Conservation (phyloP, 805 yeast genomes). For the Yamadazyma laniorum region DNA sequence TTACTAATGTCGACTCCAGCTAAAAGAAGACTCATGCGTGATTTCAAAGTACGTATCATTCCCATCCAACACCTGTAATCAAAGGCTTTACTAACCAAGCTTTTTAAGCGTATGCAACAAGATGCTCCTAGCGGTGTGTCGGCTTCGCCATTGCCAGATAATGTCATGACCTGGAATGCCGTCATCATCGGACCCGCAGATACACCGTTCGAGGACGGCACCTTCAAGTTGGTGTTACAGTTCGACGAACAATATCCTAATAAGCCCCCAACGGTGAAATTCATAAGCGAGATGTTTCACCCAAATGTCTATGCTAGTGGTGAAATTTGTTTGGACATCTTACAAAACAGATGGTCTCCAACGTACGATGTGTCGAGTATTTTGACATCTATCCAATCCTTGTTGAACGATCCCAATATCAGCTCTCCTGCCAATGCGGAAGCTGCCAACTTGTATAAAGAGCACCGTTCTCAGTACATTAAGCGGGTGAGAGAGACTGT, state of each 20-base stretch:
- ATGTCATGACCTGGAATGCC: conserved; percentile 96
- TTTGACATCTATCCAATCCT: conserved; percentile 85
- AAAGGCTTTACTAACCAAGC: conserved; percentile 17
- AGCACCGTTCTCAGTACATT: conserved; percentile 88
- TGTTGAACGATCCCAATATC: conserved; percentile 93
- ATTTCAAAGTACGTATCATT: conserved; percentile 65
- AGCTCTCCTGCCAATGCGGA: conserved; percentile 97
- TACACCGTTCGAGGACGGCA: conserved; percentile 98
- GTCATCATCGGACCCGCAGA: conserved; percentile 97
- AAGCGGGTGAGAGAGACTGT: conserved; percentile 93
- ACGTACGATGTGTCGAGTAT: conserved; percentile 97
- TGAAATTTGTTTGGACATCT: conserved; percentile 90
- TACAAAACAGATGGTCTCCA: conserved; percentile 98
- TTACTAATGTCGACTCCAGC: conserved; percentile 76
- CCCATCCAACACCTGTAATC: neutral
- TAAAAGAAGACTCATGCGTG: conserved; percentile 98
- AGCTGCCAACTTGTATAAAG: conserved; percentile 93
- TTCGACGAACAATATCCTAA: conserved; percentile 98
- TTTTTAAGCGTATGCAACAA: conserved; percentile 78
- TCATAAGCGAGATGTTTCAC: conserved; percentile 92
- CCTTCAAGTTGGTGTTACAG: conserved; percentile 79
- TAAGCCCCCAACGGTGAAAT: conserved; percentile 92
- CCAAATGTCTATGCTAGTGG: conserved; percentile 97
- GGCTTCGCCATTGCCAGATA: conserved; percentile 95
- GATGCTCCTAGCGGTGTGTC: conserved; percentile 98